Conservation (phyloP, 345 rosid genomes). For the Populus nigra region DNA sequence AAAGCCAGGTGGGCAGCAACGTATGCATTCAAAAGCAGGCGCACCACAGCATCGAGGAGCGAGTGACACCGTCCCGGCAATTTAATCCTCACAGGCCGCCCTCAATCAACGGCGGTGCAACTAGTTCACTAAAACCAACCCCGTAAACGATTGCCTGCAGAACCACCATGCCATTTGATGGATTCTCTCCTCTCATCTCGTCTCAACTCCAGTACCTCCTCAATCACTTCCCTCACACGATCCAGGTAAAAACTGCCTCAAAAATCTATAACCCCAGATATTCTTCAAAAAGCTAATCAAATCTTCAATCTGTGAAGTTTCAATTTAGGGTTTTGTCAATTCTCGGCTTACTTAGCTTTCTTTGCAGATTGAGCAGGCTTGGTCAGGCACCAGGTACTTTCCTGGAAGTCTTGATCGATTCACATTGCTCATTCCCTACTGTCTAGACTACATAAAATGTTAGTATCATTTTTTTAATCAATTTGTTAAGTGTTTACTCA, state of each 20-base stretch:
- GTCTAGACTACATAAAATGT: constrained; percentile 81
- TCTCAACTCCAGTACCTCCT: constrained; percentile 82
- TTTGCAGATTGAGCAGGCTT: constrained; percentile 71
- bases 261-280: background rate
- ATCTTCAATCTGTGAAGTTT: background rate
- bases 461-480: constrained; percentile 21
- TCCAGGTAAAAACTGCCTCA: constrained; percentile 49
- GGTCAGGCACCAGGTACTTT: constrained; percentile 71
- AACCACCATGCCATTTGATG: constrained; percentile 52
- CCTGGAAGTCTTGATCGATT: constrained; percentile 70
- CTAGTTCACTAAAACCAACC: background rate
- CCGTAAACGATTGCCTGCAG: background rate
- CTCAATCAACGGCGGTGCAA: background rate
- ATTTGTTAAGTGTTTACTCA: background rate
- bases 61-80: background rate
- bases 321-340: constrained; percentile 14
- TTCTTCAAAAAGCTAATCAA: background rate
- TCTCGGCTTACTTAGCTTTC: background rate
- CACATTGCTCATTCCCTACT: constrained; percentile 83
- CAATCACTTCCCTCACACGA: constrained; percentile 48
- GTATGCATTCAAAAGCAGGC: background rate
- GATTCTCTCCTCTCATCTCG: constrained; percentile 70
- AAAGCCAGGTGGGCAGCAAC: background rate
- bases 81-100: no score
- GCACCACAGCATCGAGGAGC: background rate